A percentile compares a stretch with the other conserved stretches of the same genome.
phyloP scores from a whole-genome alignment of 257 asterid species.

The Eucommia ulmoides region DNA sequence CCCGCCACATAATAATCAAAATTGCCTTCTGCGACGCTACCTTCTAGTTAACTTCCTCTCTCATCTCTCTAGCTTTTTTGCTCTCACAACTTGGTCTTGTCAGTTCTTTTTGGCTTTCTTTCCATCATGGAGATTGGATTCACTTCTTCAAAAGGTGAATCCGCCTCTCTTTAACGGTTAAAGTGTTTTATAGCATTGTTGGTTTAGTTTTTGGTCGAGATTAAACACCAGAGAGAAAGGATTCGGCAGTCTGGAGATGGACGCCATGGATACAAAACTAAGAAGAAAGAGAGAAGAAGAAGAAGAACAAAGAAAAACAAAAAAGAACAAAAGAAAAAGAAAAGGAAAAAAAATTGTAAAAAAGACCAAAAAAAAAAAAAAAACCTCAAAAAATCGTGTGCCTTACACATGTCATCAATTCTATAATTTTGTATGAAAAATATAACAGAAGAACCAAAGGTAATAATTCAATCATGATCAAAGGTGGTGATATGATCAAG shows the following conservation, averaged over 20 bases:
- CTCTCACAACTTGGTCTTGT: constrained; percentile 32
- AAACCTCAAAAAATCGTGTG: no score
- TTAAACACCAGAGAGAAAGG: background rate
- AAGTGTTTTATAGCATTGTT: background rate
- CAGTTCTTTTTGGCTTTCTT: constrained; percentile 11
- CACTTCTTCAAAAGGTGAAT: background rate
- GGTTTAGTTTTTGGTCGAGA: background rate
- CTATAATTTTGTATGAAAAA: no score
- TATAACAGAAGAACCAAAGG: no score
- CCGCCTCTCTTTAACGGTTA: background rate
- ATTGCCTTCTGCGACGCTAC: constrained; percentile 83
- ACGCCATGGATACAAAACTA: constrained; percentile 4
- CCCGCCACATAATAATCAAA: constrained; percentile 71
- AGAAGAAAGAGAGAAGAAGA: no score
- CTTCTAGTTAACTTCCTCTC: constrained; percentile 59
- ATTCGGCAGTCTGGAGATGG: background rate
- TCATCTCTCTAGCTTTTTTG: constrained; percentile 44
- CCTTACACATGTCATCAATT: no score
- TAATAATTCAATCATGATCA: no score
- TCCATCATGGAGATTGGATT: background rate
- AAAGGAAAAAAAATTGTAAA: no score
- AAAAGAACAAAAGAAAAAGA: no score
- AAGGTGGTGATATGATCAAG: no score
- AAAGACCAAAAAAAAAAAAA: no score
- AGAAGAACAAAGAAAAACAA: no score